Conservation (phyloP, 2,329 filamentous ascomycete genomes). For the Fusarium sterilihyphosum region DNA sequence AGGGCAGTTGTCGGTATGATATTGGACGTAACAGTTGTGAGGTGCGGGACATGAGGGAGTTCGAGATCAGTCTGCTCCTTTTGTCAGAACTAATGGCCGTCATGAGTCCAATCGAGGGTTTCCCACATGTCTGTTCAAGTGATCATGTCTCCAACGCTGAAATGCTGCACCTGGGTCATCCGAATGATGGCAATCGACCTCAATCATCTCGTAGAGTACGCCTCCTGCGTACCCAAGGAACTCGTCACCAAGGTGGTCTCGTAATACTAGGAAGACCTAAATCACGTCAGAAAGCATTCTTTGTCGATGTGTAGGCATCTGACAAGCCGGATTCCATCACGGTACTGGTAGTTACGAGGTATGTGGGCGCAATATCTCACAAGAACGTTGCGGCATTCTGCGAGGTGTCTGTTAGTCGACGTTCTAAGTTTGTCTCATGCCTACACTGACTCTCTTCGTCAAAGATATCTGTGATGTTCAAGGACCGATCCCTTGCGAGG, state of each 20-base stretch:
- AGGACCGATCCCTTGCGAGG: background rate
- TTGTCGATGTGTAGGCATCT: conserved; percentile 8
- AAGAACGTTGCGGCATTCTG: conserved; percentile 59
- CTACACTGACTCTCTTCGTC: conserved; percentile 38
- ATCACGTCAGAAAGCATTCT: background rate
- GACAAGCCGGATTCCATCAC: conserved; percentile 56
- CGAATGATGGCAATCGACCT: conserved; percentile 56
- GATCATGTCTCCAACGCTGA: conserved; percentile 57
- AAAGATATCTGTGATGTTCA: conserved; percentile 11
- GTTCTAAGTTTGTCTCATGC: background rate
- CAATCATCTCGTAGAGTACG: conserved; percentile 59
- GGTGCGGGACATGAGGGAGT: conserved; percentile 58
- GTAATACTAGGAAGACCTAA: conserved; percentile 54
- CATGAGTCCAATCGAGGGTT: background rate
- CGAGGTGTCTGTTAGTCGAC: background rate
- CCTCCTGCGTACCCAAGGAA: conserved; percentile 56
- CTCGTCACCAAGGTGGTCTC: conserved; percentile 57
- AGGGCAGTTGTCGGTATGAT: conserved; percentile 53
- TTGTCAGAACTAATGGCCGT: conserved; percentile 2
- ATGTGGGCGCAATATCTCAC: conserved; percentile 56
- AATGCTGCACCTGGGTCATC: conserved; percentile 58
- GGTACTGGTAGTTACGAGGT: conserved; percentile 58
- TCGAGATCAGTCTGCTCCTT: conserved; percentile 52
- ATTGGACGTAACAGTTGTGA: conserved; percentile 55
- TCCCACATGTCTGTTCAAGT: conserved; percentile 55